Conservation (phyloP, 2,329 filamentous ascomycete species). For the Ilyonectria destructans region DNA sequence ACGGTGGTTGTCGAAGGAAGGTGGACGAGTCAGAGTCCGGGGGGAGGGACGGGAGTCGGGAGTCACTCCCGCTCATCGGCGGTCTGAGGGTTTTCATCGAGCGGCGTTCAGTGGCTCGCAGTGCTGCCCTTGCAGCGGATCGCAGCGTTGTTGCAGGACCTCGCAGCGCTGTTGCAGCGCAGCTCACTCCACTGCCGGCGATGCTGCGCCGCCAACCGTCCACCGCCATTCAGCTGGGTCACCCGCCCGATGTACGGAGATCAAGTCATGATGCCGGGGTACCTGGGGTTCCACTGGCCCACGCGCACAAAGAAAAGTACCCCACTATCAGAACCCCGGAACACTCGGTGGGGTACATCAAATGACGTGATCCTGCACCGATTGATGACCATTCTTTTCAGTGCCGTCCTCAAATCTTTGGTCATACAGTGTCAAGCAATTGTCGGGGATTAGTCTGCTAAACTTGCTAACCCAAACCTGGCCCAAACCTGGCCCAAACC, state of each 20-base stretch:
- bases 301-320: conserved; percentile 29
- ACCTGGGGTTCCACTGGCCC: conserved; percentile 4
- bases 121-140: conserved; percentile 35
- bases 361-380: conserved; percentile 51
- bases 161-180: conserved; percentile 32
- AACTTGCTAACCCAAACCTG: background rate
- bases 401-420: conserved; percentile 20
- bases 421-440: conserved; percentile 40
- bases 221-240: conserved; percentile 47
- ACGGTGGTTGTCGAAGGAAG: conserved; percentile 21
- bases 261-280: conserved; percentile 31
- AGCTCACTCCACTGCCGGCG: conserved; percentile 11
- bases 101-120: conserved; percentile 10
- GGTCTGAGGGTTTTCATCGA: conserved; percentile 38
- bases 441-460: background rate
- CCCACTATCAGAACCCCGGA: conserved; percentile 36
- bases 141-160: conserved; percentile 28
- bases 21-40: conserved; percentile 35
- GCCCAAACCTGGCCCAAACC: background rate
- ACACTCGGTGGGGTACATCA: conserved; percentile 38
- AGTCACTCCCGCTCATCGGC: conserved; percentile 50
- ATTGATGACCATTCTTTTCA: conserved; percentile 41
- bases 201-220: conserved; percentile 29
- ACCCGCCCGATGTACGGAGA: conserved; percentile 48
- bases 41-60: conserved; percentile 39